phyloP scores from a whole-genome alignment of 164 flowering plant genomes.

The Aristolochia californica region DNA sequence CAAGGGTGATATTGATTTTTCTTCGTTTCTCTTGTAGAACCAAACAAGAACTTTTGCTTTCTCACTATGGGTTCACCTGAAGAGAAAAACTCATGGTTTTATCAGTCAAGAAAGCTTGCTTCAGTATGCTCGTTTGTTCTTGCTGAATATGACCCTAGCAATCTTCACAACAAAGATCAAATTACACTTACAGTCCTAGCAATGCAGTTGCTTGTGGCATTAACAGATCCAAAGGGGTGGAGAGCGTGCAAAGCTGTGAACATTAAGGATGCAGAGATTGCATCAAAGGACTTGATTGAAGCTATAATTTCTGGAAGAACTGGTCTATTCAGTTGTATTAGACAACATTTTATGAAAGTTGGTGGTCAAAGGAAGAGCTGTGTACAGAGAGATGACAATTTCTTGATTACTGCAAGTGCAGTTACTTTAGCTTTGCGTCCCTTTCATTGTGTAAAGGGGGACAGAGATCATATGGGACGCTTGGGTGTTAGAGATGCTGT shows the following conservation, averaged over 20 bases:
- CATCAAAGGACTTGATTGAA: constrained; percentile 40
- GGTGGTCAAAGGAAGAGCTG: constrained; percentile 16
- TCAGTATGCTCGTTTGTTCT: constrained; percentile 57
- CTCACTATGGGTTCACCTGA: constrained; percentile 50
- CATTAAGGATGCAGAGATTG: constrained; percentile 34
- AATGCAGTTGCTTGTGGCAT: constrained; percentile 58
- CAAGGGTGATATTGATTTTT: background rate
- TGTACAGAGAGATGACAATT: constrained; percentile 39
- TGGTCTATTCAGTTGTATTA: constrained; percentile 46
- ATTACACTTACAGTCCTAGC: constrained; percentile 42
- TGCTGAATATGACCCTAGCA: constrained; percentile 31
- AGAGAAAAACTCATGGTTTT: constrained; percentile 63
- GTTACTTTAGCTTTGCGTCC: constrained; percentile 78
- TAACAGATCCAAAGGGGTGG: constrained; percentile 79
- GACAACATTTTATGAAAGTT: constrained; percentile 48
- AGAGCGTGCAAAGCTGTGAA: constrained; percentile 24
- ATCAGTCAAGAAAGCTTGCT: constrained; percentile 58
- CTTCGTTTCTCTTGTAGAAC: constrained; percentile 29
- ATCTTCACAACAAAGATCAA: constrained; percentile 23
- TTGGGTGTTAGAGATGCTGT: constrained; percentile 33
- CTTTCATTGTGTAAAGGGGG: constrained; percentile 32
- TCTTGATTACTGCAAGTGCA: constrained; percentile 79
- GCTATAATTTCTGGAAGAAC: constrained; percentile 43
- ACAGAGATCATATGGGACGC: constrained; percentile 13
- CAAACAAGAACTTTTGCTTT: constrained; percentile 56